These are phyloP conservation scores for Wickerhamiella hasegawae DNA, from an alignment of 805 yeast genomes.

Conservation along the genomic window DNA sequence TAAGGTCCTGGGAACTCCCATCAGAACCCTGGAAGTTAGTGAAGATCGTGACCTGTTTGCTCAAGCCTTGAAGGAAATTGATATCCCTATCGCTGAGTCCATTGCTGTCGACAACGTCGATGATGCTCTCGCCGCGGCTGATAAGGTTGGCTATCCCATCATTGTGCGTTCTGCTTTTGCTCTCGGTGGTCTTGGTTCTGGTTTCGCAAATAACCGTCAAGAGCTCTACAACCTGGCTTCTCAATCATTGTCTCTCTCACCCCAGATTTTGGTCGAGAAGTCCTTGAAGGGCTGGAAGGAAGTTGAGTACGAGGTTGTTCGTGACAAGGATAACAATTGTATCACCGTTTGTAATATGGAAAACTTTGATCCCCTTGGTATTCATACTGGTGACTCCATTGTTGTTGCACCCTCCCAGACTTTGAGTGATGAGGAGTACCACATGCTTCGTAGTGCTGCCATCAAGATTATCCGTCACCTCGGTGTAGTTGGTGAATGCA, in stretches of 20 bases:
- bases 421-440: conserved; percentile 89
- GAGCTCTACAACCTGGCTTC: conserved; percentile 81
- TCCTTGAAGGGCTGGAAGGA: conserved; percentile 99
- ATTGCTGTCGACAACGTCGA: conserved; percentile 89
- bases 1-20: conserved; percentile 95
- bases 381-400: conserved; percentile 97
- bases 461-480: conserved; percentile 92
- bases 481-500: conserved; percentile 99
- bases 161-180: conserved; percentile 97
- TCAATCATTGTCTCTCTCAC: conserved; percentile 76
- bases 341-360: conserved; percentile 99
- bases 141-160: conserved; percentile 78
- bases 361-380: conserved; percentile 94
- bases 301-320: conserved; percentile 95
- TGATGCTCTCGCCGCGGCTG: conserved; percentile 86
- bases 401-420: conserved; percentile 99
- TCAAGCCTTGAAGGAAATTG: conserved; percentile 83
- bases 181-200: conserved; percentile 94
- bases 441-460: conserved; percentile 95
- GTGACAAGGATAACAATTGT: conserved; percentile 93
- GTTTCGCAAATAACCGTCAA: conserved; percentile 71
- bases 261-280: conserved; percentile 91
- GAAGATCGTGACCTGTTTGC: conserved; percentile 97
- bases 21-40: conserved; percentile 84
- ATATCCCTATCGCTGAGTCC: conserved; percentile 94